A percentile compares a stretch with the other conserved stretches of the same genome.
Evolutionary conservation across 23 red algal species (phyloP).

Genomic region (Gracilaria vermiculophylla): DNA sequence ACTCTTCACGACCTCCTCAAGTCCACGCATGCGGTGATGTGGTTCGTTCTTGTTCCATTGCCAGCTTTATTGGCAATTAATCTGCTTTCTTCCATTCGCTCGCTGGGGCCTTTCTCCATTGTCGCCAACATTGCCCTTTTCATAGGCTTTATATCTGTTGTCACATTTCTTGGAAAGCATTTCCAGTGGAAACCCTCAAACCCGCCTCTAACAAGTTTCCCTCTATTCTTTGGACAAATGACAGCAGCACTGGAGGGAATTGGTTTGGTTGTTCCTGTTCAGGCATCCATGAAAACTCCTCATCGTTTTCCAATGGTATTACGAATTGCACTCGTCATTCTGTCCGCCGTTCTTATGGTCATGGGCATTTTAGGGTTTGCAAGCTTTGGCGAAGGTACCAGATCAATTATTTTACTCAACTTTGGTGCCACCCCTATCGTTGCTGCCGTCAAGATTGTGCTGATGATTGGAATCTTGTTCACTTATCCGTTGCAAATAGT

Average conservation of each 20-base stretch:
- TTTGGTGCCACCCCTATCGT: constrained; percentile 78
- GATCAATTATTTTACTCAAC: constrained; percentile 89
- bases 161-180: constrained; percentile 75
- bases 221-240: constrained; percentile 94
- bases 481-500: constrained; percentile 97
- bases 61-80: constrained; percentile 65
- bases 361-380: constrained; percentile 91
- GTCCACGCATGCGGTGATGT: constrained; percentile 40
- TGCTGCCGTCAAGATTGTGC: constrained; percentile 71
- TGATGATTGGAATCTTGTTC: constrained; percentile 88
- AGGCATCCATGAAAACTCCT: constrained; percentile 77
- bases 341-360: constrained; percentile 69
- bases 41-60: constrained; percentile 79
- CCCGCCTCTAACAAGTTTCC: constrained; percentile 63
- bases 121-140: constrained; percentile 84
- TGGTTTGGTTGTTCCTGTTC: constrained; percentile 91
- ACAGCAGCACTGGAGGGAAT: constrained; percentile 95
- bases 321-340: constrained; percentile 50
- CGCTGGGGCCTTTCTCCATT: constrained; percentile 77
- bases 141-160: constrained; percentile 74
- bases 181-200: constrained; percentile 76
- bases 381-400: constrained; percentile 86
- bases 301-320: constrained; percentile 71
- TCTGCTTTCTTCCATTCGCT: constrained; percentile 81
- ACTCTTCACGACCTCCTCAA: constrained; percentile 88